These are phyloP conservation scores for Neurospora tetrasperma DNA, from an alignment of 495 filamentous ascomycete genomes.

Conservation along the genomic window DNA sequence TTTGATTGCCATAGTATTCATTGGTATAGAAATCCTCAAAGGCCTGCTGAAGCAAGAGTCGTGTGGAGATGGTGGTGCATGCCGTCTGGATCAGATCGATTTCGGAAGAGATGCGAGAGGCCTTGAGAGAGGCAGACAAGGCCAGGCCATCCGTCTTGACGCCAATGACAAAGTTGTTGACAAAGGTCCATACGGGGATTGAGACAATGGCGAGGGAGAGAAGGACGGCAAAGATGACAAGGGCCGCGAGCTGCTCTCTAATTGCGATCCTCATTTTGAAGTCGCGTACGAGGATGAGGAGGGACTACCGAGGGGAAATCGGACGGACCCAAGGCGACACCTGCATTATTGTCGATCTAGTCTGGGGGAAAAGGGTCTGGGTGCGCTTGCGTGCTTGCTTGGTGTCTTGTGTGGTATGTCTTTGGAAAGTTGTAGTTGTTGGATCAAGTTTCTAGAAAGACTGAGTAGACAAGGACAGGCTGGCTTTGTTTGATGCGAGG, in stretches of 20 bases:
- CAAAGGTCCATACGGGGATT: constrained; percentile 55
- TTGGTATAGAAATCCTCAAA: constrained; percentile 48
- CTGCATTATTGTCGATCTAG: neutral
- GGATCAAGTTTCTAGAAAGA: neutral
- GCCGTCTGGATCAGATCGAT: constrained; percentile 63
- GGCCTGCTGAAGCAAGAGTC: constrained; percentile 54
- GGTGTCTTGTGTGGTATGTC: neutral
- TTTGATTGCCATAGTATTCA: constrained; percentile 27
- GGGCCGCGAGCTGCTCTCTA: constrained; percentile 66
- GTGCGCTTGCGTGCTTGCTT: neutral
- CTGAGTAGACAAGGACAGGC: neutral
- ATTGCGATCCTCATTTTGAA: constrained; percentile 69
- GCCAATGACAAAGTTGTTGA: constrained; percentile 59
- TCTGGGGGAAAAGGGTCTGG: neutral
- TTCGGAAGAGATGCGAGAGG: constrained; percentile 66
- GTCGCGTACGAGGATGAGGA: neutral
- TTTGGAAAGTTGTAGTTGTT: neutral
- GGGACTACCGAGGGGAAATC: neutral
- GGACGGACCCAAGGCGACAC: neutral
- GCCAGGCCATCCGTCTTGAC: constrained; percentile 50
- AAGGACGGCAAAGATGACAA: constrained; percentile 61
- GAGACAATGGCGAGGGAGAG: constrained; percentile 48
- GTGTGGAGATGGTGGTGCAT: constrained; percentile 54
- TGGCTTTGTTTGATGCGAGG: neutral
- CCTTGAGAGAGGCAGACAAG: constrained; percentile 76